A percentile compares a stretch with the other conserved stretches of the same genome.
These are phyloP conservation scores for Orobanche coerulescens DNA, from an alignment of 257 asterid genomes.

Conservation along the genomic window DNA sequence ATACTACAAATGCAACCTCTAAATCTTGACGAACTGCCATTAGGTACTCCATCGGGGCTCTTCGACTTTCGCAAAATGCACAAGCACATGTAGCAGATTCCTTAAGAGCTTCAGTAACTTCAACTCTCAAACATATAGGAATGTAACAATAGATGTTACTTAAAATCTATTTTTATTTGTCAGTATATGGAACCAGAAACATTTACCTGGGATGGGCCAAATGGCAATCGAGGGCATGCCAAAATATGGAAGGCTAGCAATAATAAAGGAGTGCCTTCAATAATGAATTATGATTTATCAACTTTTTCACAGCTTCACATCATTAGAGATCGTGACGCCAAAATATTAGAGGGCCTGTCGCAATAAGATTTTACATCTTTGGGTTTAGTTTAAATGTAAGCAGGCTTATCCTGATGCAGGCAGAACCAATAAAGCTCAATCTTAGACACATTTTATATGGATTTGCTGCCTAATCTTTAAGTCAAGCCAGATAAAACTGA, in stretches of 20 bases:
- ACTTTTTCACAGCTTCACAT: background rate
- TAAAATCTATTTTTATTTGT: background rate
- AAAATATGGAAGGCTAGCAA: slow-evolving; percentile 10
- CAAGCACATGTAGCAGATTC: background rate
- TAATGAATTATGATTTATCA: background rate
- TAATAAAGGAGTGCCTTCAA: background rate
- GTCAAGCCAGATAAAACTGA: background rate
- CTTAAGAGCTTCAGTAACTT: background rate
- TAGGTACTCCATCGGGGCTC: slow-evolving; percentile 11
- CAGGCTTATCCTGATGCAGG: slow-evolving; percentile 3
- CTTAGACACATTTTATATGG: background rate
- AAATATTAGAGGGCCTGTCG: background rate
- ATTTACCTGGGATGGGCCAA: background rate
- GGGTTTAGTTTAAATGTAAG: background rate
- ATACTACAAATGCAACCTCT: slow-evolving; percentile 1
- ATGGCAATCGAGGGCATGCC: background rate
- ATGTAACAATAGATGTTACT: background rate
- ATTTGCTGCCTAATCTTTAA: background rate
- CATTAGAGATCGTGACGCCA: background rate
- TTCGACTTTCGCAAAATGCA: background rate
- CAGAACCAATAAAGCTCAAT: background rate
- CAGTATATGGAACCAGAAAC: background rate
- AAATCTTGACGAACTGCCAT: background rate
- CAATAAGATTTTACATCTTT: background rate
- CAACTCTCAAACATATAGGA: background rate